Evolutionary conservation across 2,329 filamentous ascomycete species (phyloP), one percentile per base, ranked within the genome.

Genomic region (Colletotrichum sp.): DNA sequence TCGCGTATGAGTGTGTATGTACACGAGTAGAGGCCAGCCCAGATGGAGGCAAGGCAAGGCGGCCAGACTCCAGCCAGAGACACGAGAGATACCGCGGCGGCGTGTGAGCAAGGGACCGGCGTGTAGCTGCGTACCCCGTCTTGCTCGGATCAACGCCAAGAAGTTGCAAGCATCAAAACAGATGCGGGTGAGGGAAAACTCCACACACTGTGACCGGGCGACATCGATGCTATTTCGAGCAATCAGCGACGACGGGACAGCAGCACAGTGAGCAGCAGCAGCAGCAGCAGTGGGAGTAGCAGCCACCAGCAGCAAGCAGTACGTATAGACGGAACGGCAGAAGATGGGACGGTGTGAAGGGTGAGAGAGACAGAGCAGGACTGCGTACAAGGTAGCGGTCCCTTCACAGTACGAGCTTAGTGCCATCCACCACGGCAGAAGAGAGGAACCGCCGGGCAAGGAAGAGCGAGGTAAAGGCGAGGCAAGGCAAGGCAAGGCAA

Each of bases 121-220:
- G 73, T 76, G 73, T 76, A 76, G 70, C 73, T 76, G 70, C 64
- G 73, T 76, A 76, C 73, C 73, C 70, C 70, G 70, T 76, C 67
- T 75, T 77, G 75, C 75, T 75, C 75, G 72, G 75, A 77, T 77
- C 75, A 77, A 77, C 75, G 75, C 75, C 75, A 77, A 77, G 75
- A 77, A 57, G 75, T 75, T 77, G 66, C 66, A 71, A 77, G 75
- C 71, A 75, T 77, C 75, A 77, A 75, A 77, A 74, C 75, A 67
- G 67, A 77, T 76, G 73, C 73, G 70, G 75, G 71, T 66, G 72
- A 77, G 71, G 71, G 60, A 71, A 77, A 74, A 77, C 57, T 65
- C 71, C 75, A 69, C 75, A 77, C 75, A 77, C 73, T 76, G 73
- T 76, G 73, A 69, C 73, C 70, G 73, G 73, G 73, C 73, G 73